Evolutionary conservation across 2,329 filamentous ascomycete genomes (phyloP).

Genomic region (Colletotrichum magnum): DNA sequence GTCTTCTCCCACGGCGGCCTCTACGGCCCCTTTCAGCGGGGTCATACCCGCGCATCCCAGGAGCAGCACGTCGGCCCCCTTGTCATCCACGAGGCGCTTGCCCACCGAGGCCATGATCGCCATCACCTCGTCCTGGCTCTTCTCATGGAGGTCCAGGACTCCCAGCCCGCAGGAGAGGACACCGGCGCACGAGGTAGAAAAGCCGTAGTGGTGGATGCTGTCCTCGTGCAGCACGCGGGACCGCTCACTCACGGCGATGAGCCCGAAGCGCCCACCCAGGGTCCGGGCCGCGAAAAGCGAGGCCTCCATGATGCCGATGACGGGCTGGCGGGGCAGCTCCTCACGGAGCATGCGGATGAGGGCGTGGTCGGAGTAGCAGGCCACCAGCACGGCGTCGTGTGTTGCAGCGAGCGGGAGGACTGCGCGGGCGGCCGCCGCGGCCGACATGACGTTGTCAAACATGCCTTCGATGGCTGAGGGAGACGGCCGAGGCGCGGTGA

Average conservation of each 20-base stretch:
- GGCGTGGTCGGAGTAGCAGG: constrained; percentile 34
- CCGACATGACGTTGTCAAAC: constrained; percentile 70
- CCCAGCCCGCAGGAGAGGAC: constrained; percentile 28
- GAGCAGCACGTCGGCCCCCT: constrained; percentile 28
- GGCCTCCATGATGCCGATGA: constrained; percentile 90
- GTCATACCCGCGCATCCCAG: constrained; percentile 35
- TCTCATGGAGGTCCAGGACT: constrained; percentile 35
- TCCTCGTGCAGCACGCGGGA: constrained; percentile 27
- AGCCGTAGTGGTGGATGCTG: constrained; percentile 39
- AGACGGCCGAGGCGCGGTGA: constrained; percentile 23
- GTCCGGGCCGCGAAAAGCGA: constrained; percentile 39
- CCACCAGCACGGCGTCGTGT: constrained; percentile 54
- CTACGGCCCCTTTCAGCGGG: constrained; percentile 31
- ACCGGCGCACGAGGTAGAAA: constrained; percentile 28
- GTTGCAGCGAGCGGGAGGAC: constrained; percentile 48
- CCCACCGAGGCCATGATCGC: constrained; percentile 30
- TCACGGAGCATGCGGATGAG: constrained; percentile 35
- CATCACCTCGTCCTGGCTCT: constrained; percentile 34
- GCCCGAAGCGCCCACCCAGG: constrained; percentile 28
- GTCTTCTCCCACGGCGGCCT: constrained; percentile 27
- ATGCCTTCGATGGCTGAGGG: constrained; percentile 67
- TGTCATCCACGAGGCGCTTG: constrained; percentile 24
- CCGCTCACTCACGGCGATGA: constrained; percentile 32
- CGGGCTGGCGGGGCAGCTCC: constrained; percentile 54
- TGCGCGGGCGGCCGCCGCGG: constrained; percentile 52